phyloP scores from a whole-genome alignment of 345 rosid species.

The Ceriops tagal region DNA sequence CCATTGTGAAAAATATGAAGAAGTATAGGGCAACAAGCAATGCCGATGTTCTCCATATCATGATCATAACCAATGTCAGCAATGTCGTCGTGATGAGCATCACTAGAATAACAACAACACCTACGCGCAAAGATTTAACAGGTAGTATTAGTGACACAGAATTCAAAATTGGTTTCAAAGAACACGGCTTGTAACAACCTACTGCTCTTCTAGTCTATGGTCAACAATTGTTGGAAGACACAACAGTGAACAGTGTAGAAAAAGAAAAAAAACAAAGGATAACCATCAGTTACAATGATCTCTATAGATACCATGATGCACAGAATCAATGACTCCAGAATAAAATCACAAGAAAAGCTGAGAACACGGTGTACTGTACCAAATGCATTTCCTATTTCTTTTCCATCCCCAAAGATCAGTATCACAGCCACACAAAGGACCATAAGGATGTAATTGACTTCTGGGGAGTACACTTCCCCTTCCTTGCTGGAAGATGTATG shows the following conservation, averaged over 20 bases:
- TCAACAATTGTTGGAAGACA: no score
- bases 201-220: no score
- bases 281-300: background rate
- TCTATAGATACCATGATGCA: background rate
- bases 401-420: slow-evolving; percentile 76
- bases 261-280: no score
- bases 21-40: slow-evolving; percentile 62
- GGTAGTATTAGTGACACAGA: background rate
- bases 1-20: slow-evolving; percentile 57
- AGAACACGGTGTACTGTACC: slow-evolving; percentile 32
- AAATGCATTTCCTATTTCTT: slow-evolving; percentile 81
- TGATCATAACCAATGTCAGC: slow-evolving; percentile 73
- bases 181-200: no score
- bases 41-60: slow-evolving; percentile 71
- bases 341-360: slow-evolving; percentile 2
- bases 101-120: slow-evolving; percentile 78
- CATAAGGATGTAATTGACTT: slow-evolving; percentile 83
- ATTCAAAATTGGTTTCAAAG: background rate
- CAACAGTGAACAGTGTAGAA: no score
- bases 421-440: slow-evolving; percentile 71
- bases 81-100: slow-evolving; percentile 85
- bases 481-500: slow-evolving; percentile 74
- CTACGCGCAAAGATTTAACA: slow-evolving; percentile 33
- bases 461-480: slow-evolving; percentile 89
- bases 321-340: background rate